phyloP scores from a whole-genome alignment of 257 asterid species.

The Echium plantagineum region DNA sequence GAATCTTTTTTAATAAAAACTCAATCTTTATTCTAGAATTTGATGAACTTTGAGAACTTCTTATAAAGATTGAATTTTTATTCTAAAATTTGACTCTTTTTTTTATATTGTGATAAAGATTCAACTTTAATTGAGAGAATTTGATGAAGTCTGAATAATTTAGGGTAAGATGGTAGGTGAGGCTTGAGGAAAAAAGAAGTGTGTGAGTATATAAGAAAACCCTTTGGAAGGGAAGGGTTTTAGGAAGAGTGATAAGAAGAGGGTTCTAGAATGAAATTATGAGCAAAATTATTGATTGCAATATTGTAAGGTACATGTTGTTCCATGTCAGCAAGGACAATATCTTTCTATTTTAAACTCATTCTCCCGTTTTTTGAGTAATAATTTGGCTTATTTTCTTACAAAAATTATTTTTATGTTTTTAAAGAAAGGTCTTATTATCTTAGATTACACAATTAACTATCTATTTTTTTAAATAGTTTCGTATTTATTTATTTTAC shows the following conservation, averaged over 20 bases:
- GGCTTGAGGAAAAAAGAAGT: constrained; percentile 5
- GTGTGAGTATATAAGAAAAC: neutral
- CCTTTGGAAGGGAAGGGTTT: constrained; percentile 28
- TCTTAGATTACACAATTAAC: too few species aligned
- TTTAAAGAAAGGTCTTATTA: too few species aligned
- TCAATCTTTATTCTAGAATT: neutral
- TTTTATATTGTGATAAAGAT: constrained; percentile 6
- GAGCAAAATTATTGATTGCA: constrained; percentile 8
- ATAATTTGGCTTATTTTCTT: too few species aligned
- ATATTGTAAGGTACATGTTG: constrained; percentile 39
- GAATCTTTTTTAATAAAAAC: constrained; percentile 3
- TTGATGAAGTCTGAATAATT: too few species aligned
- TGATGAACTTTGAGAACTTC: too few species aligned
- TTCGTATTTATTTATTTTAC: too few species aligned
- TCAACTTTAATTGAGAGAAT: too few species aligned
- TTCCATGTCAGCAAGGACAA: constrained; percentile 36
- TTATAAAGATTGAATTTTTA: neutral
- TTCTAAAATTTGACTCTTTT: neutral
- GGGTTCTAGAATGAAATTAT: constrained; percentile 44
- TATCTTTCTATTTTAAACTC: too few species aligned
- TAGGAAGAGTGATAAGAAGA: constrained; percentile 15
- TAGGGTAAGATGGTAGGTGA: constrained; percentile 2
- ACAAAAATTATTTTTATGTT: too few species aligned
- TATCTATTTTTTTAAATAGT: too few species aligned
- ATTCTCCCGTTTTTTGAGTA: too few species aligned